Base-by-base conservation (phyloP, 345 rosid species). In the Arabis alpina region DNA sequence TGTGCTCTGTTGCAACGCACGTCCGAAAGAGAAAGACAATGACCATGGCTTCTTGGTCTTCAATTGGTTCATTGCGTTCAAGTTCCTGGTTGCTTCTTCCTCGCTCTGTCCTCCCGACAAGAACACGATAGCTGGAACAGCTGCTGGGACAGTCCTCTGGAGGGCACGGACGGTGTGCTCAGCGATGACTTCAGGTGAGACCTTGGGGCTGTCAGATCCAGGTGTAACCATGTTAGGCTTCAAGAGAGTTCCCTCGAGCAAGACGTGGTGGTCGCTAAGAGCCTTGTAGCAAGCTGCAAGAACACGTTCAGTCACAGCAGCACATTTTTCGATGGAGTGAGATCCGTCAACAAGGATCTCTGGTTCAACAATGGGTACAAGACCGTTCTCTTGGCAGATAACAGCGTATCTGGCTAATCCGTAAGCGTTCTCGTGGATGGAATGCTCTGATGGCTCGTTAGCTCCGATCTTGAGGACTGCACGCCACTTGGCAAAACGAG, bases 141-240 rank as follows among this genome's bases (percentile, higher is more conserved):
- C 99, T 8, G 93, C 54, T 41, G 99, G 97, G 56, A 91, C 83
- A 0, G 97, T 94, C 45, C 97, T 84, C 70, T 85, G 95, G 6
- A 94, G 88, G 54, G 99, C 90, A 16, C 89, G 87, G 68, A 91
- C 87, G 0, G 95, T 91, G 87, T 80, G 79, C 84, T 89, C 89
- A 0, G 99, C 99, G 32, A 91, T 80, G 49, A 91, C 93, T 58
- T 91, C 91, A 0, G 93, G 90, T 3, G 93, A 10, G 61, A 89
- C 97, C 84, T 94, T 91, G 4, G 85, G 72, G 16, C 95, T 66
- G 28, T 88, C 96, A 0, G 97, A 94, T 60, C 97, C 99, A 0
- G 95, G 99, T 50, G 99, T 91, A 13, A 94, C 99, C 99, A 91
- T 93, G 96, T 89, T 93, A 44, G 97, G 97, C 79, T 90, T 90